Evolutionary conservation across 2,329 filamentous ascomycete species (phyloP).

Genomic region (Daldinia eschscholtzii): DNA sequence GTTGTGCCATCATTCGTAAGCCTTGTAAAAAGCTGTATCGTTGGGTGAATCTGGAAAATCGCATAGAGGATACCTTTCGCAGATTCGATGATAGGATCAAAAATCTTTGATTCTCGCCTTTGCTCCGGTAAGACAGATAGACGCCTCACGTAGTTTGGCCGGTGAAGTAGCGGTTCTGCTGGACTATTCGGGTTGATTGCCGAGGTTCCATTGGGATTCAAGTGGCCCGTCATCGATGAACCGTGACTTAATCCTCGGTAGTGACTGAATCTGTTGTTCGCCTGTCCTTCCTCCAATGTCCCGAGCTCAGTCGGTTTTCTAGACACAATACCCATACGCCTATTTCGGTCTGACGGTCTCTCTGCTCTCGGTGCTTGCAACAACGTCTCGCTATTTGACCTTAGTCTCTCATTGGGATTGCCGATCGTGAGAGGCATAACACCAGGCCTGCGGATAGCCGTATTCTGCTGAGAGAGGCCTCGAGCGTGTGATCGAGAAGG

Average conservation of each 20-base stretch:
- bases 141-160: slow-evolving; percentile 73
- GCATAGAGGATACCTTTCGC: slow-evolving; percentile 76
- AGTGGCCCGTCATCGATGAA: slow-evolving; percentile 72
- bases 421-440: slow-evolving; percentile 78
- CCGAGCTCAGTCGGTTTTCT: slow-evolving; percentile 71
- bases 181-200: slow-evolving; percentile 70
- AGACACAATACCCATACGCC: slow-evolving; percentile 74
- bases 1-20: slow-evolving; percentile 71
- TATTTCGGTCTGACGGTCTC: slow-evolving; percentile 66
- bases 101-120: slow-evolving; percentile 70
- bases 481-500: slow-evolving; percentile 86
- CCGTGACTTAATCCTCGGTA: slow-evolving; percentile 76
- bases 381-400: slow-evolving; percentile 74
- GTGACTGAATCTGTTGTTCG: slow-evolving; percentile 75
- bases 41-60: slow-evolving; percentile 75
- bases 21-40: slow-evolving; percentile 74
- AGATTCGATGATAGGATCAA: slow-evolving; percentile 72
- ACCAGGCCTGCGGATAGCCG: slow-evolving; percentile 74
- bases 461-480: slow-evolving; percentile 76
- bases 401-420: slow-evolving; percentile 75
- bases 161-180: slow-evolving; percentile 67
- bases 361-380: slow-evolving; percentile 63
- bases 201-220: slow-evolving; percentile 53
- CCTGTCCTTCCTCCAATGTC: slow-evolving; percentile 72
- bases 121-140: slow-evolving; percentile 74